Evolutionary conservation across 495 filamentous ascomycete genomes (phyloP), one percentile per base, ranked within the genome.

Genomic region (Chlorociboria aeruginascens): DNA sequence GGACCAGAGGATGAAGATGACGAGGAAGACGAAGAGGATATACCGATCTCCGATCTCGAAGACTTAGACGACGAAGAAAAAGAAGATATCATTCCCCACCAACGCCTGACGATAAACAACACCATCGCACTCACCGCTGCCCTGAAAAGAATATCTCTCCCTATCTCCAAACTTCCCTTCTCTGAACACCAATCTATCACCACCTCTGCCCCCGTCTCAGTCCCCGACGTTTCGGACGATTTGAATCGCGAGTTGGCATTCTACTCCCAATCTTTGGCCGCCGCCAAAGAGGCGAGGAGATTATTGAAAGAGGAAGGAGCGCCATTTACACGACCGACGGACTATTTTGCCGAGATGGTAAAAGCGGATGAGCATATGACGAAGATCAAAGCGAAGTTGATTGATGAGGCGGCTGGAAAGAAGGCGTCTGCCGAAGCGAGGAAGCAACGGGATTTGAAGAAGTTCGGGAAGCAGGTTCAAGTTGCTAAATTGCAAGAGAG

Each of bases 311-410:
- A 83, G 58, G 88, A 93, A 62, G 83, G 81, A 32, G 70, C 88
- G 7, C 78, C 82, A 7, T 97, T 97, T 68, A 81, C 85, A 6
- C 77, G 92, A 4, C 92, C 92, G 7, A 78, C 73, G 31, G 92
- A 98, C 66, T 98, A 93, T 69, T 97, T 98, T 58, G 92, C 92
- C 25, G 92, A 98, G 73, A 98, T 95, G 85, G 78, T 96, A 51
- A 95, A 96, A 74, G 86, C 80, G 59, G 93, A 98, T 67, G 90
- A 93, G 71, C 93, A 94, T 61, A 98, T 98, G 92, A 83, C 84
- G 56, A 83, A 82, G 71, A 86, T 98, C 65, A 93, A 92, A 74
- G 77, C 79, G 63, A 95, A 93, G 75, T 70, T 97, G 59, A 75
- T 89, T 50, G 90, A 96, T 53, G 88, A 90, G 63, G 92, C 90